These are phyloP conservation scores for Sarocladiaceae sp. DNA, from an alignment of 2,329 filamentous ascomycete species.

Conservation along the genomic window DNA sequence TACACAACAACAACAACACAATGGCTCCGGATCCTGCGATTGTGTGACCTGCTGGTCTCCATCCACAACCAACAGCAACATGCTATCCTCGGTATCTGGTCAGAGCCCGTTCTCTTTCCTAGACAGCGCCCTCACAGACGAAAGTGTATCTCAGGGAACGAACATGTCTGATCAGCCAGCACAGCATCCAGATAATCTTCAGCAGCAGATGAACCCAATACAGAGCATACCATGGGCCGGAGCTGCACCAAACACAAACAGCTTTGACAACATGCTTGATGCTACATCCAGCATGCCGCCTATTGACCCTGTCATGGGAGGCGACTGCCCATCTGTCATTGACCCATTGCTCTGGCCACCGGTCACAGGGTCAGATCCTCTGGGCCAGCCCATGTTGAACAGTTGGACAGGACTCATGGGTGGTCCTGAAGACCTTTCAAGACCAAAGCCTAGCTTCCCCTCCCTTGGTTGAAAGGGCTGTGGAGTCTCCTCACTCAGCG, in stretches of 20 bases:
- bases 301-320: neutral
- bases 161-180: neutral
- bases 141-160: neutral
- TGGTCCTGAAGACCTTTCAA: neutral
- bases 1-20: neutral
- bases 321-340: slow-evolving; percentile 2
- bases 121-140: neutral
- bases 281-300: neutral
- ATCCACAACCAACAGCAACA: slow-evolving; percentile 1
- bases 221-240: slow-evolving; percentile 7
- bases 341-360: slow-evolving; percentile 6
- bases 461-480: slow-evolving; percentile 1
- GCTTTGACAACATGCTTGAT: neutral
- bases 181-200: neutral
- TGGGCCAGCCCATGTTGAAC: slow-evolving; percentile 4
- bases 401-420: slow-evolving; percentile 5
- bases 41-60: slow-evolving; percentile 4
- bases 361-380: neutral
- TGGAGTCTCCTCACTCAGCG: no score
- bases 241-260: neutral
- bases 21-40: neutral
- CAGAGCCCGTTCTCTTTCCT: slow-evolving; percentile 7
- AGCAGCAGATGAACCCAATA: slow-evolving; percentile 7
- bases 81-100: slow-evolving; percentile 1
- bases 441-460: neutral